phyloP scores from a whole-genome alignment of 1,284 basidiomycete species.

The Pulchroboletus neoregius region DNA sequence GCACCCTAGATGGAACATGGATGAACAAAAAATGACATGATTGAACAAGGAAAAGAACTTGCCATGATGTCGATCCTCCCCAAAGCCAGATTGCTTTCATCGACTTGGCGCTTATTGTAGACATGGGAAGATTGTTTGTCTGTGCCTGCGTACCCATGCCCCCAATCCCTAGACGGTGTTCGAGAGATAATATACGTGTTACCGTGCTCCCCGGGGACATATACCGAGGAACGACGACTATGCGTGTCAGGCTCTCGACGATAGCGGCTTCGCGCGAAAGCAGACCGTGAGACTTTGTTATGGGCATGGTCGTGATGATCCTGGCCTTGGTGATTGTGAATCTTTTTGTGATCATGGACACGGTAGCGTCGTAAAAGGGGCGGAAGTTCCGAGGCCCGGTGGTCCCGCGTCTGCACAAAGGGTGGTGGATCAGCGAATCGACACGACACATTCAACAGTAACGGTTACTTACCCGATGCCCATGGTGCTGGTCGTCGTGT shows the following conservation, averaged over 20 bases:
- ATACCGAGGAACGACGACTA: conserved; percentile 21
- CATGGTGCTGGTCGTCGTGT: conserved; percentile 5
- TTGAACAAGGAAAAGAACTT: conserved; percentile 11
- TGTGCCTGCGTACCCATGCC: conserved; percentile 1
- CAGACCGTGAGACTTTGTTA: conserved; percentile 10
- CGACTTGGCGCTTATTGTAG: conserved; percentile 12
- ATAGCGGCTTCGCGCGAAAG: conserved; percentile 23
- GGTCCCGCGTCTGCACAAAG: conserved; percentile 1
- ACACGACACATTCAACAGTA: neutral
- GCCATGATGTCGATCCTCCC: conserved; percentile 51
- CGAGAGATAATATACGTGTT: conserved; percentile 21
- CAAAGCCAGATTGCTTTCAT: conserved; percentile 29
- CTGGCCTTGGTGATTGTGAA: neutral
- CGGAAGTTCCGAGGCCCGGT: conserved; percentile 7
- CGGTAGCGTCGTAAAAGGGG: conserved; percentile 20
- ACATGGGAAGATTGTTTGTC: neutral
- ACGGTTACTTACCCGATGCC: conserved; percentile 4
- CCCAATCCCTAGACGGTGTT: neutral
- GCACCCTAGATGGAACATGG: neutral
- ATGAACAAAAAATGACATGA: neutral
- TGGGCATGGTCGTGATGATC: neutral
- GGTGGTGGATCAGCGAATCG: neutral
- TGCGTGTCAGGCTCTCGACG: conserved; percentile 3
- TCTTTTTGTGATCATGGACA: neutral
- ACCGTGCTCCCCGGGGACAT: conserved; percentile 23